Evolutionary conservation across 1,284 basidiomycete genomes (phyloP).

Genomic region (Gomphus bonarii): DNA sequence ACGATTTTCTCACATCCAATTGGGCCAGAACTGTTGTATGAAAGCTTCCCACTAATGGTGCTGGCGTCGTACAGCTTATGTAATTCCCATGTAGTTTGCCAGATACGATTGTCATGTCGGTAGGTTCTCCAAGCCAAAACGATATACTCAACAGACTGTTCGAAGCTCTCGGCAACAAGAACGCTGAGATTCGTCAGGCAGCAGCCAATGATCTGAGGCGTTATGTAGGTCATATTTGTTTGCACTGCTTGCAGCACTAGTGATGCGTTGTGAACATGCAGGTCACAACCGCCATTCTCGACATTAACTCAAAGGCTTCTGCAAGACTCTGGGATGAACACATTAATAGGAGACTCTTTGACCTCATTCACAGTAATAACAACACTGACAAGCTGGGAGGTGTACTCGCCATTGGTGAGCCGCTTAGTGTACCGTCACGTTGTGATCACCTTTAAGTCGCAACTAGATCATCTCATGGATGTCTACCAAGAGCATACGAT

Average conservation of each 20-base stretch:
- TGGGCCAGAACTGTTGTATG: too few species aligned
- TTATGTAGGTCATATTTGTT: conserved; percentile 40
- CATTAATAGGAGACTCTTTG: conserved; percentile 71
- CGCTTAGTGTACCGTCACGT: conserved; percentile 13
- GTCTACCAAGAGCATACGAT: conserved; percentile 66
- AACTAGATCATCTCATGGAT: conserved; percentile 57
- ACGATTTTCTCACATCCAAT: too few species aligned
- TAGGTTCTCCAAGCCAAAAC: conserved; percentile 16
- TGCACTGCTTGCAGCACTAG: not conserved
- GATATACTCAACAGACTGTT: conserved; percentile 60
- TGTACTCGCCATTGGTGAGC: conserved; percentile 69
- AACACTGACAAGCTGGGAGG: conserved; percentile 72
- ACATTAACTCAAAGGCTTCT: conserved; percentile 67
- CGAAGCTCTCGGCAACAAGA: conserved; percentile 50
- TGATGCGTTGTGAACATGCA: conserved; percentile 21
- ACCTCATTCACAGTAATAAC: conserved; percentile 73
- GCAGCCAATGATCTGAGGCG: conserved; percentile 58
- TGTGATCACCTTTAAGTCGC: conserved; percentile 9
- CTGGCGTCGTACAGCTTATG: not conserved
- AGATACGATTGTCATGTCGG: conserved; percentile 1
- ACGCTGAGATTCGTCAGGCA: conserved; percentile 46
- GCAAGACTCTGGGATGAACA: conserved; percentile 75
- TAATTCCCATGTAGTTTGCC: not conserved
- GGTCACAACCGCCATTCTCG: conserved; percentile 61
- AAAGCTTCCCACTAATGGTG: too few species aligned